Conservation (phyloP, 2,329 filamentous ascomycete genomes). For the Colletotrichum plurivorum region DNA sequence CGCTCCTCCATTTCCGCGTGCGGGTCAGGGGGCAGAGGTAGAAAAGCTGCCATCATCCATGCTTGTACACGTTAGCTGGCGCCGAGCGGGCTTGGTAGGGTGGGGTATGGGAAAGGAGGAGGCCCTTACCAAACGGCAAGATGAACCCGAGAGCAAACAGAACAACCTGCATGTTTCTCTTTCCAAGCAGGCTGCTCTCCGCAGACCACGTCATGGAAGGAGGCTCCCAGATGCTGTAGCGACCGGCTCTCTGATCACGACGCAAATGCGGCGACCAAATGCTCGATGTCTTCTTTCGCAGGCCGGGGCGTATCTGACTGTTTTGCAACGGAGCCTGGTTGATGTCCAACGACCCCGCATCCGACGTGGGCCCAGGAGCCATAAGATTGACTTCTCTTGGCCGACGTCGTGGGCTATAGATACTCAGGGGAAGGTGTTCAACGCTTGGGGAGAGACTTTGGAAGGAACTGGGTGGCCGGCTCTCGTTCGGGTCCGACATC, state of each 20-base stretch:
- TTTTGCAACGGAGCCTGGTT: conserved; percentile 45
- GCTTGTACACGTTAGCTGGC: conserved; percentile 57
- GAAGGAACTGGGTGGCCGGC: conserved; percentile 61
- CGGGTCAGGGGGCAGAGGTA: conserved; percentile 77
- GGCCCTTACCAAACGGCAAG: conserved; percentile 75
- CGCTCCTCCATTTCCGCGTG: conserved; percentile 65
- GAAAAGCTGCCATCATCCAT: conserved; percentile 84
- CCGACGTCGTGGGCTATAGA: conserved; percentile 62
- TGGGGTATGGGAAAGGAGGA: conserved; percentile 20
- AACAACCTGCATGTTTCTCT: conserved; percentile 80
- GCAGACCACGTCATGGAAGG: conserved; percentile 77
- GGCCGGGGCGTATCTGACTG: conserved; percentile 47
- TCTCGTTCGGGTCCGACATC: conserved; percentile 62
- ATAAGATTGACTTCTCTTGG: conserved; percentile 53
- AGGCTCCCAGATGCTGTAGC: conserved; percentile 79
- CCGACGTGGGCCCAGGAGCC: conserved; percentile 47
- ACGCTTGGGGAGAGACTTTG: conserved; percentile 64
- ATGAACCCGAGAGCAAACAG: conserved; percentile 84
- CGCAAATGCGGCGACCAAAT: conserved; percentile 83
- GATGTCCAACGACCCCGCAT: conserved; percentile 61
- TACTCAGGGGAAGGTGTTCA: conserved; percentile 61
- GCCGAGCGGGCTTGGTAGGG: conserved; percentile 30
- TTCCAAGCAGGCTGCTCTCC: conserved; percentile 72
- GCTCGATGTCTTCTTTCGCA: conserved; percentile 68
- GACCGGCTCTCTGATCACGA: conserved; percentile 71